Evolutionary conservation across 257 asterid species (phyloP).

Genomic region (Gynochthodes officinalis): DNA sequence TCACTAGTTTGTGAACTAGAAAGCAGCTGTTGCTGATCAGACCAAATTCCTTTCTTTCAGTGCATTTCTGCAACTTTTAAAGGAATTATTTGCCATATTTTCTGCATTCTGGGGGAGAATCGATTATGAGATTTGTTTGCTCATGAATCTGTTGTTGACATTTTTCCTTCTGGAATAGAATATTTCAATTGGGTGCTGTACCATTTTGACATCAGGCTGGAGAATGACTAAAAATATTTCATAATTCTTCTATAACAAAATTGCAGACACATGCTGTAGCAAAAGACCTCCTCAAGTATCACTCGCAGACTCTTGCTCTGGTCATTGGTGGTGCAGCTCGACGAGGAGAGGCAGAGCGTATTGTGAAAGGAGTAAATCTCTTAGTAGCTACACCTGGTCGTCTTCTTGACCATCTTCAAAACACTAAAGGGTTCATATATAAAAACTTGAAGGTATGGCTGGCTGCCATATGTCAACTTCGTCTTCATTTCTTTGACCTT

Average conservation of each 20-base stretch:
- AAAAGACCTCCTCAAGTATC: slow-evolving; percentile 75
- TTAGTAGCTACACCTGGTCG: slow-evolving; percentile 94
- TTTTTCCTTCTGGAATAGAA: background rate
- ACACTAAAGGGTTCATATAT: slow-evolving; percentile 78
- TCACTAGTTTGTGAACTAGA: background rate
- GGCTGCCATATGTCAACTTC: background rate
- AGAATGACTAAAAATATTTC: background rate
- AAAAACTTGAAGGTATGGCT: slow-evolving; percentile 69
- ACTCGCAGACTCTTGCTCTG: slow-evolving; percentile 79
- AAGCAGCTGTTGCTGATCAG: background rate
- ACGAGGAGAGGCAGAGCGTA: slow-evolving; percentile 77
- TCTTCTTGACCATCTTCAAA: slow-evolving; percentile 92
- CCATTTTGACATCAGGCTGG: background rate
- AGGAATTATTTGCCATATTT: background rate
- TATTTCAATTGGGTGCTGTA: background rate
- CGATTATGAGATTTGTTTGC: background rate
- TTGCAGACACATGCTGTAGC: slow-evolving; percentile 94
- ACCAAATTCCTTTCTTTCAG: background rate
- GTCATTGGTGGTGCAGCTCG: slow-evolving; percentile 81
- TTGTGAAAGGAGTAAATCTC: slow-evolving; percentile 78
- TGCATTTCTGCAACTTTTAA: background rate
- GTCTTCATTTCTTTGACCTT: background rate
- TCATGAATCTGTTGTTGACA: too few species aligned
- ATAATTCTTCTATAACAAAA: slow-evolving; percentile 13
- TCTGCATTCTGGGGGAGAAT: background rate